Conservation (phyloP, 345 rosid species). For the Hibiscus trionum region DNA sequence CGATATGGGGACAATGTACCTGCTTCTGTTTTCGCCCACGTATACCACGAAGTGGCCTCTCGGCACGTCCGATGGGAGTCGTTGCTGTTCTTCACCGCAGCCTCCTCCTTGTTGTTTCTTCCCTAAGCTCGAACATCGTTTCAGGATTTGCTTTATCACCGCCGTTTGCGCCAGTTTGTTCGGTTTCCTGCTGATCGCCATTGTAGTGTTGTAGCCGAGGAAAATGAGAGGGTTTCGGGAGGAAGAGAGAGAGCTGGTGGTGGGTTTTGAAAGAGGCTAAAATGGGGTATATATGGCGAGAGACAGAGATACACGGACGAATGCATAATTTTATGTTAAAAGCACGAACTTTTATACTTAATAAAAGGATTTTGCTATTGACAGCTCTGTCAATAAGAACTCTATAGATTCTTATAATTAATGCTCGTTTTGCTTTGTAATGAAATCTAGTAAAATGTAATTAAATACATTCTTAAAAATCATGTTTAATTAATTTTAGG, state of each 20-base stretch:
- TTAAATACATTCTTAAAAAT: no score
- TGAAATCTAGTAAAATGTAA: no score
- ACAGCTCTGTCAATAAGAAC: no score
- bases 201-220: neutral
- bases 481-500: no score
- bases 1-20: conserved; percentile 71
- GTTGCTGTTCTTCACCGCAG: conserved; percentile 25
- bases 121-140: conserved; percentile 71
- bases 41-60: conserved; percentile 41
- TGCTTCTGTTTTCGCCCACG: conserved; percentile 53
- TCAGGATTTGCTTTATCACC: conserved; percentile 63
- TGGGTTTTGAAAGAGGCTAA: neutral
- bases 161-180: conserved; percentile 54
- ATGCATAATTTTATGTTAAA: no score
- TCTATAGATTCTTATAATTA: no score
- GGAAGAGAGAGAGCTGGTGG: no score
- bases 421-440: no score
- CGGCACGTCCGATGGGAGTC: conserved; percentile 61
- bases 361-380: no score
- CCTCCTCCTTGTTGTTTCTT: conserved; percentile 36
- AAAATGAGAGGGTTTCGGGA: neutral
- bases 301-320: neutral
- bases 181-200: conserved; percentile 53
- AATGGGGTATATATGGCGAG: conserved; percentile 26
- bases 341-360: no score